Conservation (phyloP, 352 stramenopile species). For the Globisporangium nagaii region DNA sequence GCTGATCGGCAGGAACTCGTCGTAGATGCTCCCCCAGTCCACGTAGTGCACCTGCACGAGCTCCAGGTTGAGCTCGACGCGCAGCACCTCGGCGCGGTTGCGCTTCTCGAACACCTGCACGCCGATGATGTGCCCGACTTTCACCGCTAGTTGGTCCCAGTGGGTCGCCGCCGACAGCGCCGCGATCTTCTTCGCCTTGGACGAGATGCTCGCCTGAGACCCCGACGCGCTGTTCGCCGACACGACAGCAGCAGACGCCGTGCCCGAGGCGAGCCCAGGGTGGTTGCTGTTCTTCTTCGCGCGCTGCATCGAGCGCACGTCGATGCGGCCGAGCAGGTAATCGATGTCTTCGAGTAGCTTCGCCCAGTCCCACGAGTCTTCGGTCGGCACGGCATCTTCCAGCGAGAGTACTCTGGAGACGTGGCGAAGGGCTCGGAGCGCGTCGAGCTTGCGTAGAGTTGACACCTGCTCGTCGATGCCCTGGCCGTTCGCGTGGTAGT, state of each 20-base stretch:
- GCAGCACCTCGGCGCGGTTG: slow-evolving; percentile 57
- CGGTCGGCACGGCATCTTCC: slow-evolving; percentile 60
- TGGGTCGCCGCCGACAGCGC: slow-evolving; percentile 28
- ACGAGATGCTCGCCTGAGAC: not conserved
- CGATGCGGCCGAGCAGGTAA: slow-evolving; percentile 49
- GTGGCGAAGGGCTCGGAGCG: slow-evolving; percentile 54
- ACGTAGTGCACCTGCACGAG: slow-evolving; percentile 77
- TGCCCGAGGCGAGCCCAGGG: slow-evolving; percentile 2
- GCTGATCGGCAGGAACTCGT: slow-evolving; percentile 66
- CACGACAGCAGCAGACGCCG: not conserved
- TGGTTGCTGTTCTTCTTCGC: slow-evolving; percentile 17
- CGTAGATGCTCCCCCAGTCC: slow-evolving; percentile 79
- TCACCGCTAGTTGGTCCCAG: slow-evolving; percentile 57
- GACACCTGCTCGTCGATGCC: slow-evolving; percentile 28
- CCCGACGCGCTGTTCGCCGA: not conserved
- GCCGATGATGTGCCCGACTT: slow-evolving; percentile 58
- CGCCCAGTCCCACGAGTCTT: slow-evolving; percentile 75
- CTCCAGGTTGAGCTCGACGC: slow-evolving; percentile 63
- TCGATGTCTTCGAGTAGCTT: slow-evolving; percentile 77
- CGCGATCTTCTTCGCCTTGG: not conserved
- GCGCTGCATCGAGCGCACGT: slow-evolving; percentile 34
- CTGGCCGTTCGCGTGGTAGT: slow-evolving; percentile 49
- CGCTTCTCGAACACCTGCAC: slow-evolving; percentile 77
- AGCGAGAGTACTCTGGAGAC: slow-evolving; percentile 56
- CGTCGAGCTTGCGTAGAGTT: slow-evolving; percentile 65